Conservation (phyloP, 2,329 filamentous ascomycete species). For the Thermomyces lanuginosus region DNA sequence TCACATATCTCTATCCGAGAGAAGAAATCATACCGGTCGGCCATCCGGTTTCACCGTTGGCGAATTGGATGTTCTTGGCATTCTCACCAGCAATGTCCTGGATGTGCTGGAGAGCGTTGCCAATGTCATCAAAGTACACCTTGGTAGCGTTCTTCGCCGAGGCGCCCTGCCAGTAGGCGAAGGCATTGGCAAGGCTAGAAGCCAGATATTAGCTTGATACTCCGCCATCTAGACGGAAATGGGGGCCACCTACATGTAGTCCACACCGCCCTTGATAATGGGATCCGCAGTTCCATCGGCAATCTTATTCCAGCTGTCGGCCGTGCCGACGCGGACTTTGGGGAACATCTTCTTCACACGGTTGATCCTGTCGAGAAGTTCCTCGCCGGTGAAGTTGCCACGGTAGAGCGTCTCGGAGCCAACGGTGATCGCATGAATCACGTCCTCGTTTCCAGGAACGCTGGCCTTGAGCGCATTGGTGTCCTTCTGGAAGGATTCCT, state of each 20-base stretch:
- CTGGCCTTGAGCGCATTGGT: slow-evolving; percentile 38
- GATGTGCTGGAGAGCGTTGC: slow-evolving; percentile 46
- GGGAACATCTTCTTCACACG: slow-evolving; percentile 42
- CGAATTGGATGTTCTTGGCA: slow-evolving; percentile 43
- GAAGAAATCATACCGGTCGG: slow-evolving; percentile 32
- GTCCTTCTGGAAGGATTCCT: slow-evolving; percentile 46
- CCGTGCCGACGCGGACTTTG: slow-evolving; percentile 45
- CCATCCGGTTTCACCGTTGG: slow-evolving; percentile 55
- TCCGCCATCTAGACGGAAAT: not conserved
- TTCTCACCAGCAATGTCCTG: slow-evolving; percentile 40
- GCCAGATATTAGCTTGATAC: slow-evolving; percentile 1
- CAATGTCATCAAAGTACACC: slow-evolving; percentile 52
- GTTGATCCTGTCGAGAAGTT: slow-evolving; percentile 46
- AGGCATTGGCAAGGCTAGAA: slow-evolving; percentile 46
- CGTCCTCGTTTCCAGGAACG: slow-evolving; percentile 33
- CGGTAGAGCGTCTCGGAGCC: slow-evolving; percentile 57
- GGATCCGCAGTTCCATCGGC: slow-evolving; percentile 51
- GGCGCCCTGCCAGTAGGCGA: slow-evolving; percentile 56
- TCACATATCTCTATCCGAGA: not conserved
- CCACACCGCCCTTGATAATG: slow-evolving; percentile 43
- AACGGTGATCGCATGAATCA: slow-evolving; percentile 52
- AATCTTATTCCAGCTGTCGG: slow-evolving; percentile 59
- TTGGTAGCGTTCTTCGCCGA: slow-evolving; percentile 40
- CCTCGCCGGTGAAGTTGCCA: slow-evolving; percentile 44
- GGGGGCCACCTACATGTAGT: slow-evolving; percentile 34